Evolutionary conservation across 225 moss, liverwort and hornwort genomes (phyloP), one percentile per base, ranked within the genome.

Genomic region (Anthoceros angustus): DNA sequence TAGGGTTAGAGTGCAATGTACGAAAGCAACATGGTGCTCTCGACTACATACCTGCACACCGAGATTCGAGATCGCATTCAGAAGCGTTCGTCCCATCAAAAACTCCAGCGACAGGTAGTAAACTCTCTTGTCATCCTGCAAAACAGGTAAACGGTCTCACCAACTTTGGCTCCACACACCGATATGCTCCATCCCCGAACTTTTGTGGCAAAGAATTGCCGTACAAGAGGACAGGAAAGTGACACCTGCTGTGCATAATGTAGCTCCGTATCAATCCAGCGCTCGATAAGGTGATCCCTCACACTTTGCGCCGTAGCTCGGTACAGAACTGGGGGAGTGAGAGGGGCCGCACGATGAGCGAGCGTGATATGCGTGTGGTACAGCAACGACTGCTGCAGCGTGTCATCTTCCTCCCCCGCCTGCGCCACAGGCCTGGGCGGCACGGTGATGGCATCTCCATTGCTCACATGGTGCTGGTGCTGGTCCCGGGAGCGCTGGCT

Each of bases 51-150:
- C 74, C 74, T 77, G 62, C 38, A 80, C 43, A 26, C 68, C 64
- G 71, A 80, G 71, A 45, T 77, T 80, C 48, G 72, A 60, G 21
- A 80, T 74, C 24, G 74, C 80, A 70, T 74, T 77, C 48, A 80
- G 80, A 32, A 80, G 32, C 61, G 80, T 74, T 8, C 77, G 61
- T 5, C 80, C 77, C 64, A 80, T 76, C 66, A 80, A 41, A 62
- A 72, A 80, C 64, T 80, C 80, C 73, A 80, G 64, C 40, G 77
- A 80, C 42, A 80, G 71, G 26, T 77, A 80, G 49, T 77, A 77
- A 14, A 80, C 74, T 65, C 73, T 77, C 69, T 76, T 80, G 10
- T 16, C 40, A 62, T 77, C 72, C 77, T 80, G 79, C 70, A 68
- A 64, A 50, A 42, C 18, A 60, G 23, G 7, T 14, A 15, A 43